Evolutionary conservation across 345 rosid genomes (phyloP).

Genomic region (Boechera divaricarpa): DNA sequence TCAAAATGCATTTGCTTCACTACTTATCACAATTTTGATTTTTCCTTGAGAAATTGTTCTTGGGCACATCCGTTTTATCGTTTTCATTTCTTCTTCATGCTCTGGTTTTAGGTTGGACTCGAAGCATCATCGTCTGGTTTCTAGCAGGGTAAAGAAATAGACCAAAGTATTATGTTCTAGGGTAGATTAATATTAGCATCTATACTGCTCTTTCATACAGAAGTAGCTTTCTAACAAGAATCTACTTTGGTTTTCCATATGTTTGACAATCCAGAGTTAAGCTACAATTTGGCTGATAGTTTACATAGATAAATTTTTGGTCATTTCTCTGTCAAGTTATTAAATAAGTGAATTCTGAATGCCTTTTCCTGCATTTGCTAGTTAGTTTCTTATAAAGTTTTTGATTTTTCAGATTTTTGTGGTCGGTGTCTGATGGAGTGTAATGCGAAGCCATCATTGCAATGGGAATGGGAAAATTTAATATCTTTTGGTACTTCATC

Average conservation of each 20-base stretch:
- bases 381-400: slow-evolving; percentile 17
- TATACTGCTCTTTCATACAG: not conserved
- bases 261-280: not conserved
- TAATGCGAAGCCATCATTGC: slow-evolving; percentile 68
- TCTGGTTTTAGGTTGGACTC: slow-evolving; percentile 4
- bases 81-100: not conserved
- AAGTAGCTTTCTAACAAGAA: not conserved
- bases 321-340: not conserved
- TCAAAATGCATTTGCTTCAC: not conserved
- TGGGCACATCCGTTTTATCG: not conserved
- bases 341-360: not conserved
- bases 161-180: not conserved
- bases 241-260: not conserved
- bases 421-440: slow-evolving; percentile 68
- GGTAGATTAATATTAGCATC: not conserved
- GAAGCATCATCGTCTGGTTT: slow-evolving; percentile 14
- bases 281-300: not conserved
- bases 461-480: slow-evolving; percentile 87
- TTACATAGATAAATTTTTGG: not conserved
- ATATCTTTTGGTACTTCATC: slow-evolving; percentile 60
- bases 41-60: not conserved
- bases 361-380: slow-evolving; percentile 4
- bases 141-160: slow-evolving; percentile 2
- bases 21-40: not conserved
- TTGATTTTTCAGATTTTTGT: slow-evolving; percentile 33